phyloP scores from a whole-genome alignment of 495 filamentous ascomycete species.

The Glonium stellatum region DNA sequence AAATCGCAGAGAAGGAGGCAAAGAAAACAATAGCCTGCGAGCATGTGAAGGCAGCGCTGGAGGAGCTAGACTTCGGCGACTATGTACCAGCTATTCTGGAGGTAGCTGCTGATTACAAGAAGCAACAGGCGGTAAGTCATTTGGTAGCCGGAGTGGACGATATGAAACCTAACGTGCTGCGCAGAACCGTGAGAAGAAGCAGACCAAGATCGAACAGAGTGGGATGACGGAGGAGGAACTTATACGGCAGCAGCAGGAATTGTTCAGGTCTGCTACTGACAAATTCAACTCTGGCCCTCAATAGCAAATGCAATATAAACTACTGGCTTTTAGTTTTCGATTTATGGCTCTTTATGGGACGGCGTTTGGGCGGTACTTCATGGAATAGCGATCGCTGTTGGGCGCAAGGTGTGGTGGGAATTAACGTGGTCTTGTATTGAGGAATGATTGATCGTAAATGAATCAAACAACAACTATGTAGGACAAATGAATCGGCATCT shows the following conservation, averaged over 20 bases:
- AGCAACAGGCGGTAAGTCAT: constrained; percentile 72
- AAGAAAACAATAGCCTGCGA: constrained; percentile 99
- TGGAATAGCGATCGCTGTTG: neutral
- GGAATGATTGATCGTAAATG: neutral
- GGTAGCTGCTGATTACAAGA: constrained; percentile 85
- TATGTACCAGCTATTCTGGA: constrained; percentile 81
- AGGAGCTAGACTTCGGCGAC: constrained; percentile 82
- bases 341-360: neutral
- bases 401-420: neutral
- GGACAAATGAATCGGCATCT: neutral
- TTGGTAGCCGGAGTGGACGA: neutral
- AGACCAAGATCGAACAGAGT: constrained; percentile 91
- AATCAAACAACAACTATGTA: neutral
- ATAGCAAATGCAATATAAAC: neutral
- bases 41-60: constrained; percentile 87
- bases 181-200: constrained; percentile 90
- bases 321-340: neutral
- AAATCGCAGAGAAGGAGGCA: constrained; percentile 94
- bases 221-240: constrained; percentile 86
- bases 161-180: constrained; percentile 12
- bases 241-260: constrained; percentile 77
- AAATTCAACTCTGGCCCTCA: constrained; percentile 51
- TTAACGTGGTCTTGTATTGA: neutral
- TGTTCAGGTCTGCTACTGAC: constrained; percentile 76
- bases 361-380: constrained; percentile 6